Evolutionary conservation across 1,139 yeast species (phyloP), one percentile per base, ranked within the genome.

Genomic region (Pichia norvegensis): DNA sequence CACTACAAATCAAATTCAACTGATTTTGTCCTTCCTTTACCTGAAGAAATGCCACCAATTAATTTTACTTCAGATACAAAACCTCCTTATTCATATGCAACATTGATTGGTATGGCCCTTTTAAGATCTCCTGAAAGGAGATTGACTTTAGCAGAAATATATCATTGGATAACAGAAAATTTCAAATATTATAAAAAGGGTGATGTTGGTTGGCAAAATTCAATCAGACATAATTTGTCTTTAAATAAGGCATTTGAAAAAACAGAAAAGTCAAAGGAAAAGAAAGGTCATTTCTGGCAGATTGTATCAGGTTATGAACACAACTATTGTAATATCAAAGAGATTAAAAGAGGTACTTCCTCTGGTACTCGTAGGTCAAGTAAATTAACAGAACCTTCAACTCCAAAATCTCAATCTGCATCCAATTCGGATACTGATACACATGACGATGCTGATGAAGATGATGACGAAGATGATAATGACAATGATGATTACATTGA

Each of bases 281-380:
- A 97, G 7, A 92, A 92, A 67, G 98, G 98, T 31, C 95, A 90
- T 67, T 92, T 84, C 65, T 94, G 98, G 98, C 80, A 85, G 56
- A 86, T 92, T 46, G 88, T 83, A 52, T 71, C 78, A 21, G 96
- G 95, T 4, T 78, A 74, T 59, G 97, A 90, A 64, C 78, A 78
- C 53, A 87, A 83, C 63, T 92, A 92, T 59, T 72, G 85, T 58
- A 85, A 81, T 60, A 78, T 77, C 7, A 75, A 80, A 57, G 57
- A 56, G 39, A 50, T 55, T 13, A 60, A 57, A 29, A 55, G 57
- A 38, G 2, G 29, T 3, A 23, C 6, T n/a, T 14, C 39, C 4
- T 36, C 39, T 9, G 14, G 4, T 27, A 27, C 11, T 27, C 31
- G 31, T 13, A 27, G 14, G 14, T 27, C n/a, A 13, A 27, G 11